Percentiles rank a stretch among this genome's conserved stretches.
Conservation (phyloP, 495 filamentous ascomycete species). For the Tuber melanosporum region DNA sequence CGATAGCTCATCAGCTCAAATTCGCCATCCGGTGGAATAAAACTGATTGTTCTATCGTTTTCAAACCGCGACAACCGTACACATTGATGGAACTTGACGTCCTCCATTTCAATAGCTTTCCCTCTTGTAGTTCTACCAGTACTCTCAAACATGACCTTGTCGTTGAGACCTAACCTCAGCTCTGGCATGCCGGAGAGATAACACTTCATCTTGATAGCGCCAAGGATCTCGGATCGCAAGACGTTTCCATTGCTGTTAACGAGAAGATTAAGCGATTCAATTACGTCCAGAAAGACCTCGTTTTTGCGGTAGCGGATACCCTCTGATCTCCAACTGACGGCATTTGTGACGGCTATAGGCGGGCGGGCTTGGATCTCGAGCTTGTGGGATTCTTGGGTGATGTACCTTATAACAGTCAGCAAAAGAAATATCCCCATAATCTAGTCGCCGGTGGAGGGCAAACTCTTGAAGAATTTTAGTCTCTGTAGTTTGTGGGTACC, state of each 20-base stretch:
- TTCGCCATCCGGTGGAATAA: constrained; percentile 96
- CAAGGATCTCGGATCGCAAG: constrained; percentile 91
- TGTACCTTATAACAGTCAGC: constrained; percentile 58
- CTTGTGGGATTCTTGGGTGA: constrained; percentile 99
- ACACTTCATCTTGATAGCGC: constrained; percentile 99
- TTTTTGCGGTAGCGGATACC: constrained; percentile 99
- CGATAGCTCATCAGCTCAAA: constrained; percentile 99
- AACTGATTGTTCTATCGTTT: constrained; percentile 97
- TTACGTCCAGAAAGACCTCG: constrained; percentile 96
- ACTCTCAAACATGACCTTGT: constrained; percentile 99
- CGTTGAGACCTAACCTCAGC: constrained; percentile 87
- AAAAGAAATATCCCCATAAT: background rate
- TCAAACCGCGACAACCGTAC: constrained; percentile 93
- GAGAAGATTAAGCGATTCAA: constrained; percentile 94
- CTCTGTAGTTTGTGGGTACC: constrained; percentile 98
- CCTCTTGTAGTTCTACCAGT: constrained; percentile 90
- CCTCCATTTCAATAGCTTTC: constrained; percentile 99
- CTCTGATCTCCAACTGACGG: constrained; percentile 95
- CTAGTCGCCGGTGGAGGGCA: background rate
- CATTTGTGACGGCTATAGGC: constrained; percentile 98
- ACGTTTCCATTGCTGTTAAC: constrained; percentile 94
- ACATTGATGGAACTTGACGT: constrained; percentile 99
- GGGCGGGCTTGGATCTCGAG: constrained; percentile 96
- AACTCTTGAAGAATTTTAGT: constrained; percentile 96
- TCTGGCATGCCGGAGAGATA: constrained; percentile 99